phyloP scores from a whole-genome alignment of 140 eudicot genomes.

The Oenanthe javanica region DNA sequence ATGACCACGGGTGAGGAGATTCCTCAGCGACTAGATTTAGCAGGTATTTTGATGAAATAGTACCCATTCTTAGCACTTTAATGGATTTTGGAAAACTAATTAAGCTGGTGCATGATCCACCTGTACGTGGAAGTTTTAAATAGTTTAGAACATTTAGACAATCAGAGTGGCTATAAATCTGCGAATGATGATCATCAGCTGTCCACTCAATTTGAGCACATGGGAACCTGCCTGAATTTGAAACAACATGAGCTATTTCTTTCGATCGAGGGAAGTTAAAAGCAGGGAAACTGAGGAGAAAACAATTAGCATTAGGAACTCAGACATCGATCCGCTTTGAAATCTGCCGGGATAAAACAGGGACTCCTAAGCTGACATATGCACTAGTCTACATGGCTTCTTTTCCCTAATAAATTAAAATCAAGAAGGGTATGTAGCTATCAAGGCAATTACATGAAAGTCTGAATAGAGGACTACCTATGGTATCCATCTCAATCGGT shows the following conservation, averaged over 20 bases:
- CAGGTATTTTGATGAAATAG: too few relatives aligned
- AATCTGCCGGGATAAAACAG: constrained; percentile 34
- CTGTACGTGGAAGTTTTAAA: neutral
- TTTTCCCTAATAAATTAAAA: too few relatives aligned
- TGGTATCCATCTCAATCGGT: constrained; percentile 79
- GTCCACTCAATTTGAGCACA: neutral
- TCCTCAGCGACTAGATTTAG: neutral
- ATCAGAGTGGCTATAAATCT: neutral
- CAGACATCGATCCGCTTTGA: constrained; percentile 26
- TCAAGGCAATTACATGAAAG: constrained; percentile 14
- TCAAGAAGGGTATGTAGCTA: too few relatives aligned
- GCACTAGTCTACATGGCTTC: constrained; percentile 18
- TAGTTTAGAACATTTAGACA: neutral
- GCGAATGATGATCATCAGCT: neutral
- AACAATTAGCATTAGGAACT: too few relatives aligned
- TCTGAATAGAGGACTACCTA: constrained; percentile 45
- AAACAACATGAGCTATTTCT: neutral
- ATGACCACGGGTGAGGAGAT: constrained; percentile 1
- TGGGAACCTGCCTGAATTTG: too few relatives aligned
- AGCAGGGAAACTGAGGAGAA: too few relatives aligned
- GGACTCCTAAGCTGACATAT: constrained; percentile 27
- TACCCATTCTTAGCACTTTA: too few relatives aligned
- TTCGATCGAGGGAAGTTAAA: too few relatives aligned
- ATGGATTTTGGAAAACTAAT: too few relatives aligned
- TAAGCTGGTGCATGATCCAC: neutral